A percentile compares a stretch with the other conserved stretches of the same genome.
phyloP scores from a whole-genome alignment of 2,329 filamentous ascomycete species.

The Phyllachora maydis region DNA sequence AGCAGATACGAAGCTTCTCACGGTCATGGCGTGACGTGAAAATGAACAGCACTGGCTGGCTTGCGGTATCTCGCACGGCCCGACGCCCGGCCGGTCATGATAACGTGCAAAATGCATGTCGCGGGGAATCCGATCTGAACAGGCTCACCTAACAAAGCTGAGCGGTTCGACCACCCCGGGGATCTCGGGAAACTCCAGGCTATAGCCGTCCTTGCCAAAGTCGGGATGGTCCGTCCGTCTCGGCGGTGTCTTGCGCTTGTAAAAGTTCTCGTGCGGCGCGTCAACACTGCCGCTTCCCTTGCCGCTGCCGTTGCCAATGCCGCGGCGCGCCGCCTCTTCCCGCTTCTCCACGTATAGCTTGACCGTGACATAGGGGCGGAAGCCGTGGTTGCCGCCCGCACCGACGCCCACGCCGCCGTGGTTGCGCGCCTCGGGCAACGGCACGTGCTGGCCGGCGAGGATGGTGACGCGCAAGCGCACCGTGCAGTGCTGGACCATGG shows the following conservation, averaged over 20 bases:
- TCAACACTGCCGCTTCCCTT: too few species aligned
- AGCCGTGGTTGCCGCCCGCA: constrained; percentile 27
- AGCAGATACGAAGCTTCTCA: too few species aligned
- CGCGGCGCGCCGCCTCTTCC: constrained; percentile 14
- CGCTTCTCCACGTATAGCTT: constrained; percentile 60
- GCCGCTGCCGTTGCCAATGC: too few species aligned
- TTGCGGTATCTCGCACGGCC: too few species aligned
- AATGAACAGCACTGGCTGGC: too few species aligned
- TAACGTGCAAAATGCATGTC: too few species aligned
- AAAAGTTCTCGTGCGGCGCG: too few species aligned
- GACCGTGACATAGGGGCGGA: constrained; percentile 58
- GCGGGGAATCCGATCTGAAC: too few species aligned
- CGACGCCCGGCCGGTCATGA: too few species aligned
- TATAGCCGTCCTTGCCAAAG: constrained; percentile 30
- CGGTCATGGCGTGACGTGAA: too few species aligned
- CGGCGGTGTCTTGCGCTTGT: constrained; percentile 36
- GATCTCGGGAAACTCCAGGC: constrained; percentile 36
- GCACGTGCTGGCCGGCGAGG: constrained; percentile 56
- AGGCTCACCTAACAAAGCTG: constrained; percentile 49
- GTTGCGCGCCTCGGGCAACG: constrained; percentile 25
- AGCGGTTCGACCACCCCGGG: constrained; percentile 44
- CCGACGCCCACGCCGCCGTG: constrained; percentile 14
- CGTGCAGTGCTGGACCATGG: constrained; percentile 24
- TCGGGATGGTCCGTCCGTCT: constrained; percentile 39
- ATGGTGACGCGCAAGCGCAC: constrained; percentile 53